These are phyloP conservation scores for Hansenula anomala DNA, from an alignment of 1,139 yeast species.

Conservation along the genomic window DNA sequence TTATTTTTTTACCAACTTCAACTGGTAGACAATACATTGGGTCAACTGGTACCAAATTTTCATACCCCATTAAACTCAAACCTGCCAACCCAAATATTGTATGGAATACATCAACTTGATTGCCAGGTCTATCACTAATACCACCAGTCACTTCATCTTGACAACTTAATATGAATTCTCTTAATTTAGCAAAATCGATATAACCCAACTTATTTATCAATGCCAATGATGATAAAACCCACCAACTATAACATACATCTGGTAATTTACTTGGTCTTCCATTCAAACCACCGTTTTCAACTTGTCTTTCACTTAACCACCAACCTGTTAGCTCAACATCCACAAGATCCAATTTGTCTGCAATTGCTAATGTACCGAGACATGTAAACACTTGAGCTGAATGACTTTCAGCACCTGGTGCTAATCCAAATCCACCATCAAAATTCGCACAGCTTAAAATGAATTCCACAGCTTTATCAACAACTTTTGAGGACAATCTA, in stretches of 20 bases:
- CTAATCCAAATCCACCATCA: constrained; percentile 94
- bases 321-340: constrained; percentile 48
- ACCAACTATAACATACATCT: constrained; percentile 97
- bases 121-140: constrained; percentile 85
- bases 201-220: constrained; percentile 65
- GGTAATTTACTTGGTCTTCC: constrained; percentile 97
- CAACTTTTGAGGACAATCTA: constrained; percentile 52
- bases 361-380: constrained; percentile 72
- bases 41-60: constrained; percentile 56
- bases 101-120: constrained; percentile 89
- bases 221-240: constrained; percentile 83
- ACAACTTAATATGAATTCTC: constrained; percentile 62
- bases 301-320: constrained; percentile 93
- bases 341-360: constrained; percentile 52
- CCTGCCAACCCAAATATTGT: constrained; percentile 91
- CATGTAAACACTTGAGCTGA: constrained; percentile 92
- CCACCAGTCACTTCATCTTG: constrained; percentile 86
- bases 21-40: constrained; percentile 86
- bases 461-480: constrained; percentile 61
- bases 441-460: constrained; percentile 74
- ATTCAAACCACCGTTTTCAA: constrained; percentile 87
- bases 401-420: constrained; percentile 94
- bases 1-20: constrained; percentile 40
- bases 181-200: constrained; percentile 62
- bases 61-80: constrained; percentile 64